These are phyloP conservation scores for Schizophyllum commune DNA, from an alignment of 1,284 basidiomycete species.

Conservation along the genomic window DNA sequence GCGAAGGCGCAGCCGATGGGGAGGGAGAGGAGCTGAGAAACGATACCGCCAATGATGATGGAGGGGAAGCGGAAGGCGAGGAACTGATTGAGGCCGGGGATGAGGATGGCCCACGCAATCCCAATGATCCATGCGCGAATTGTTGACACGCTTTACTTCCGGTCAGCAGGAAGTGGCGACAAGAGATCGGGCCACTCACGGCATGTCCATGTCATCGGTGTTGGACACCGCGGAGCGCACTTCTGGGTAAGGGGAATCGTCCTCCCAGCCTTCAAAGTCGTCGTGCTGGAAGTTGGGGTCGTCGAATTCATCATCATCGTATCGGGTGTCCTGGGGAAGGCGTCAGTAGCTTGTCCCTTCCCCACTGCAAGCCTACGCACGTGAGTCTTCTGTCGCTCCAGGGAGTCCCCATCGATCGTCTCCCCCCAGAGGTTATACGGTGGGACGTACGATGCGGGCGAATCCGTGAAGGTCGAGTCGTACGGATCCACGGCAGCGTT, in stretches of 20 bases:
- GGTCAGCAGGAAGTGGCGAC: background rate
- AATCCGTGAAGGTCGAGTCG: background rate
- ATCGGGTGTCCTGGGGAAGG: background rate
- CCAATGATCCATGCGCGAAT: conserved; percentile 1
- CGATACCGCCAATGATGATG: conserved; percentile 28
- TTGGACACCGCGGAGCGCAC: conserved; percentile 26
- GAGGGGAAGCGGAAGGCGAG: background rate
- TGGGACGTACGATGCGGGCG: background rate
- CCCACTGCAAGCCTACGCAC: background rate
- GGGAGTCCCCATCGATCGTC: background rate
- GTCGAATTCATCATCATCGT: background rate
- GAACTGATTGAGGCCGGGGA: conserved; percentile 2
- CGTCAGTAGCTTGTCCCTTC: background rate
- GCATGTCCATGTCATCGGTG: conserved; percentile 14
- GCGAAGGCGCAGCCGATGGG: conserved; percentile 38
- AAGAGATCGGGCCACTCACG: background rate
- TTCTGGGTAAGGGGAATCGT: conserved; percentile 55
- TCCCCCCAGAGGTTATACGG: background rate
- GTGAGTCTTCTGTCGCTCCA: background rate
- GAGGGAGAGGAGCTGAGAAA: conserved; percentile 39
- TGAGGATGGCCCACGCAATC: background rate
- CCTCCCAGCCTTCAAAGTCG: conserved; percentile 18
- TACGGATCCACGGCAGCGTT: background rate
- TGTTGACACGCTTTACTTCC: background rate
- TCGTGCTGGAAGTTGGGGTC: background rate